Evolutionary conservation across 805 yeast species (phyloP).

Genomic region (Scheffersomyces ergatensis): DNA sequence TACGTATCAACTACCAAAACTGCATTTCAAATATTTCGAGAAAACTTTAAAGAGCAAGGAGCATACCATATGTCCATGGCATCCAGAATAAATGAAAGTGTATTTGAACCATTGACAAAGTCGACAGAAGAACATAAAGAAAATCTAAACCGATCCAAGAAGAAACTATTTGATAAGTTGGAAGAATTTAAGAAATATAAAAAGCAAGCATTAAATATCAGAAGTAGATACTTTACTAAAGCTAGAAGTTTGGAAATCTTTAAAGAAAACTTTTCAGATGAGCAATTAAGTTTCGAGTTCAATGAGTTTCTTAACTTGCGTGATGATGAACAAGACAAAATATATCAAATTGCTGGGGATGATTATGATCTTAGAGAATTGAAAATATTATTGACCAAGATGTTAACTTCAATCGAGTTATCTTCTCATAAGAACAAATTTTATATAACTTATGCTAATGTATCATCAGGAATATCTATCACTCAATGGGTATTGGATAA

Average conservation of each 20-base stretch:
- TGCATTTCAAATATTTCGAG: slow-evolving; percentile 57
- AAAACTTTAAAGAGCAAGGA: slow-evolving; percentile 58
- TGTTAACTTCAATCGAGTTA: slow-evolving; percentile 45
- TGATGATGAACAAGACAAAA: slow-evolving; percentile 18
- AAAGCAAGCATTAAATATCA: slow-evolving; percentile 51
- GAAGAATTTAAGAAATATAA: slow-evolving; percentile 50
- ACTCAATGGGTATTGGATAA: slow-evolving; percentile 57
- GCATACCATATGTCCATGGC: slow-evolving; percentile 60
- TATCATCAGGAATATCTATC: slow-evolving; percentile 59
- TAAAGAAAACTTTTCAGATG: slow-evolving; percentile 46
- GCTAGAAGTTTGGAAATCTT: slow-evolving; percentile 73
- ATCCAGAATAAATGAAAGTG: slow-evolving; percentile 54
- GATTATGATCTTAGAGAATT: slow-evolving; percentile 27
- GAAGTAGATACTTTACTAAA: slow-evolving; percentile 71
- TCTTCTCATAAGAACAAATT: slow-evolving; percentile 60
- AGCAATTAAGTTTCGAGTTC: slow-evolving; percentile 8
- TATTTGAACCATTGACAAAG: slow-evolving; percentile 65
- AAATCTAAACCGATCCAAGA: slow-evolving; percentile 61
- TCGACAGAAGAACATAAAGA: slow-evolving; percentile 76
- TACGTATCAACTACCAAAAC: slow-evolving; percentile 63
- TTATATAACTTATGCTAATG: slow-evolving; percentile 63
- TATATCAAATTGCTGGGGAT: slow-evolving; percentile 31
- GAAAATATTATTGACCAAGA: slow-evolving; percentile 32
- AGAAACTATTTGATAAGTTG: slow-evolving; percentile 48
- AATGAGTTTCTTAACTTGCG: slow-evolving; percentile 8